Conservation (phyloP, 2,329 filamentous ascomycete genomes). For the Exophiala lecanii-corni region DNA sequence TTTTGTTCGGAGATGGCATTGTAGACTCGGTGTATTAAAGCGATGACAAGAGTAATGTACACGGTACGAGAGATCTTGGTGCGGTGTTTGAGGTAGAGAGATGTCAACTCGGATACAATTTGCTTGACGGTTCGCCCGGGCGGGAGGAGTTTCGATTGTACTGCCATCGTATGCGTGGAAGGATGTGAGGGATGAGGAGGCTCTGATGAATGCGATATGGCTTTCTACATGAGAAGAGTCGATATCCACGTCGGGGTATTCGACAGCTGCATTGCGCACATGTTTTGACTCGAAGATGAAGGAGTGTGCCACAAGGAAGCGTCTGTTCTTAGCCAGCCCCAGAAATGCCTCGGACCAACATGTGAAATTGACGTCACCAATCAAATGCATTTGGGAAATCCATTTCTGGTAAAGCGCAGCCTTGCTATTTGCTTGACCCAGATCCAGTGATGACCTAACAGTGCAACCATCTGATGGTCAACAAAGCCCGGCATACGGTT, state of each 20-base stretch:
- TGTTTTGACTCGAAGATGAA: too few relatives aligned
- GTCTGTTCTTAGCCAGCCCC: too few relatives aligned
- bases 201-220: too few relatives aligned
- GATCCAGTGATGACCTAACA: too few relatives aligned
- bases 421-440: too few relatives aligned
- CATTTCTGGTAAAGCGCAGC: not conserved
- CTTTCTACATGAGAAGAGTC: not conserved
- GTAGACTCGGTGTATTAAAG: constrained; percentile 80
- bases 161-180: constrained; percentile 61
- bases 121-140: constrained; percentile 59
- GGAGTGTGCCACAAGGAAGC: too few relatives aligned
- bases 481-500: too few relatives aligned
- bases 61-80: constrained; percentile 76
- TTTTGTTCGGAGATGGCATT: constrained; percentile 92
- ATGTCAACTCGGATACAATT: constrained; percentile 62
- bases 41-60: constrained; percentile 75
- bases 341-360: not conserved
- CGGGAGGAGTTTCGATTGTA: constrained; percentile 65
- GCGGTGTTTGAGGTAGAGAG: constrained; percentile 73
- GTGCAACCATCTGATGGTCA: too few relatives aligned
- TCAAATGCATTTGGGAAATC: not conserved
- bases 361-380: not conserved
- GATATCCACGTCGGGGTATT: not conserved
- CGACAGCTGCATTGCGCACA: not conserved
- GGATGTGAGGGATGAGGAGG: too few relatives aligned